These are phyloP conservation scores for Eucalyptus guilfoylei DNA, from an alignment of 345 rosid species.

Conservation along the genomic window DNA sequence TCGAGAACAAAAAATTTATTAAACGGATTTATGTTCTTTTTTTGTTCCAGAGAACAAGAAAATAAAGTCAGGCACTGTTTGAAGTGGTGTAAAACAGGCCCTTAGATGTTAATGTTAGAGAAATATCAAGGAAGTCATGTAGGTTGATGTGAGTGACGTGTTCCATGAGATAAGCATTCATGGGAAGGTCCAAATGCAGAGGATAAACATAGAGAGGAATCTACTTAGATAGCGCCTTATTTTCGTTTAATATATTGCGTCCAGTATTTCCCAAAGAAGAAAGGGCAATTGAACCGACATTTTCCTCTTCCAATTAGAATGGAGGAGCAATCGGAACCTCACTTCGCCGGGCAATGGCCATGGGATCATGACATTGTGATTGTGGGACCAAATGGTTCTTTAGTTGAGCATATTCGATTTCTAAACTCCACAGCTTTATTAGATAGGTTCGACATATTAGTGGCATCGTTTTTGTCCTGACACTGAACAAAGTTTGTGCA, in stretches of 20 bases:
- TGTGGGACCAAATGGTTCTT: not conserved
- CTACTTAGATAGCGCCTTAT: not conserved
- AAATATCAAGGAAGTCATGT: not conserved
- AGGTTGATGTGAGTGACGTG: not conserved
- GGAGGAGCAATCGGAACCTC: not conserved
- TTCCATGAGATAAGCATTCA: not conserved
- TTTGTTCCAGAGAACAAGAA: too few species aligned
- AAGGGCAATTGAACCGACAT: not conserved
- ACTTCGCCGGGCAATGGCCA: not conserved
- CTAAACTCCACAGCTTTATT: not conserved
- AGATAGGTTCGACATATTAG: not conserved
- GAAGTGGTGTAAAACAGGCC: too few species aligned
- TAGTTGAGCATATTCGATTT: not conserved
- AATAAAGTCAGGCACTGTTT: too few species aligned
- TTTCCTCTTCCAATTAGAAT: not conserved
- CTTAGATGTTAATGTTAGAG: not conserved
- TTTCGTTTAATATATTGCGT: not conserved
- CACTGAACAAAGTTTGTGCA: not conserved
- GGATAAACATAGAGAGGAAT: not conserved
- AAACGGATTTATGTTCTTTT: fast-evolving
- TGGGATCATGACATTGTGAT: not conserved
- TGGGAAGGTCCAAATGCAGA: not conserved
- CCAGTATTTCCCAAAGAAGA: not conserved
- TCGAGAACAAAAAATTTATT: fast-evolving
- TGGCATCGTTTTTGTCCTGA: not conserved